Conservation (phyloP, 768 basidiomycete genomes). For the Termitomyces sp. region DNA sequence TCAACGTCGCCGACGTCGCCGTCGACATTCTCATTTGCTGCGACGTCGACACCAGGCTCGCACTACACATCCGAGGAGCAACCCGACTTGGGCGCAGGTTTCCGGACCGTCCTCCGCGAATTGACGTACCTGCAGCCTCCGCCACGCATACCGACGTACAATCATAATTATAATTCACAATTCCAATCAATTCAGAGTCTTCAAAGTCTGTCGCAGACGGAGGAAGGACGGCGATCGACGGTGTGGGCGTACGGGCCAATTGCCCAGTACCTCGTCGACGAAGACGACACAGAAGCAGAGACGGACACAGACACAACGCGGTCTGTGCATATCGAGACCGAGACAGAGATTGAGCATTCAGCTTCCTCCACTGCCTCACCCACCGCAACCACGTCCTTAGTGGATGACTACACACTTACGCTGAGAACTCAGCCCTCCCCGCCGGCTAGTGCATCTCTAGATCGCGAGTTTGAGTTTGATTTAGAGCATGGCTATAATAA, state of each 20-base stretch:
- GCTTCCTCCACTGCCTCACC: neutral
- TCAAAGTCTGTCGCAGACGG: constrained; percentile 4
- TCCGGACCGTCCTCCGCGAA: constrained; percentile 66
- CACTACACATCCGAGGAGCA: constrained; percentile 58
- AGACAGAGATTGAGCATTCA: constrained; percentile 15
- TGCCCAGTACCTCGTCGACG: constrained; percentile 62
- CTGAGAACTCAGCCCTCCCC: constrained; percentile 14
- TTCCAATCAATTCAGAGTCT: no score
- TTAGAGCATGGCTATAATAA: neutral
- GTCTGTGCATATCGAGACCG: constrained; percentile 32
- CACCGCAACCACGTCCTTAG: neutral
- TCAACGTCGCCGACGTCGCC: constrained; percentile 4
- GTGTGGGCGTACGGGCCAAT: constrained; percentile 63
- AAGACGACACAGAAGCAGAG: constrained; percentile 3
- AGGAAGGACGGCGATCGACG: constrained; percentile 41
- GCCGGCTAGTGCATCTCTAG: neutral
- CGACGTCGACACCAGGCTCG: constrained; percentile 22
- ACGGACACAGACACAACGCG: constrained; percentile 33
- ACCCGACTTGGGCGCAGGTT: constrained; percentile 66
- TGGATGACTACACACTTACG: constrained; percentile 9
- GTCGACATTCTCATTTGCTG: neutral
- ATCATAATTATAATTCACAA: constrained; percentile 8
- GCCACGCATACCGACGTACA: constrained; percentile 29
- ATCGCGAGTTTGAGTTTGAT: neutral
- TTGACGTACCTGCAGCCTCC: constrained; percentile 51